Conservation (phyloP, 164 flowering plant genomes). For the Vitis riparia region DNA sequence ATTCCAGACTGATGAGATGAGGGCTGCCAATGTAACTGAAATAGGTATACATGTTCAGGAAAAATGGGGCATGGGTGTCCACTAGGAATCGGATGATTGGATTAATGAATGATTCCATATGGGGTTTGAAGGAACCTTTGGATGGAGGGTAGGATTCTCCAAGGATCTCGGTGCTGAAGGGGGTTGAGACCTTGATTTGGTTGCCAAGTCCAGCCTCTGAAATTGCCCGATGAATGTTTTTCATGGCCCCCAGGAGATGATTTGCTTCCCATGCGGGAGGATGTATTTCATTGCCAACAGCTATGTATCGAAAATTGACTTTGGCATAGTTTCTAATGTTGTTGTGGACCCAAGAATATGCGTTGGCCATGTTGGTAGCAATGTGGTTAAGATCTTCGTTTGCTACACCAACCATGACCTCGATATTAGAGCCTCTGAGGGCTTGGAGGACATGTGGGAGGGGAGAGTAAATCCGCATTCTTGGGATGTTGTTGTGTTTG, state of each 20-base stretch:
- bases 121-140: slow-evolving; percentile 2
- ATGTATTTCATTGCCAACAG: slow-evolving; percentile 46
- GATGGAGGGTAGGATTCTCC: slow-evolving; percentile 29
- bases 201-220: slow-evolving; percentile 6
- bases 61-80: slow-evolving; percentile 15
- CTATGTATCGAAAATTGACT: slow-evolving; percentile 36
- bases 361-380: slow-evolving; percentile 26
- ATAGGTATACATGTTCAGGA: slow-evolving; percentile 24
- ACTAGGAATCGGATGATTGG: slow-evolving; percentile 20
- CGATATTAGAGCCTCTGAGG: slow-evolving; percentile 38
- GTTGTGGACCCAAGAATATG: slow-evolving; percentile 42
- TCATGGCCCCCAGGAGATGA: slow-evolving; percentile 34
- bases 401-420: slow-evolving; percentile 35
- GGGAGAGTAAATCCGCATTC: slow-evolving; percentile 38
- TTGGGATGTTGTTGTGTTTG: slow-evolving; percentile 27
- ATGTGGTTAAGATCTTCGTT: slow-evolving; percentile 25
- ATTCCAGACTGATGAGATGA: background rate
- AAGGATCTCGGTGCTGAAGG: slow-evolving; percentile 4
- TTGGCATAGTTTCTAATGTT: slow-evolving; percentile 26
- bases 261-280: slow-evolving; percentile 13
- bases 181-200: slow-evolving; percentile 29
- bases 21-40: slow-evolving; percentile 9
- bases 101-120: background rate
- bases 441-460: slow-evolving; percentile 30
- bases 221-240: slow-evolving; percentile 20